phyloP scores from a whole-genome alignment of 2,329 filamentous ascomycete genomes.

The Myriosclerotinia scirpicola region DNA sequence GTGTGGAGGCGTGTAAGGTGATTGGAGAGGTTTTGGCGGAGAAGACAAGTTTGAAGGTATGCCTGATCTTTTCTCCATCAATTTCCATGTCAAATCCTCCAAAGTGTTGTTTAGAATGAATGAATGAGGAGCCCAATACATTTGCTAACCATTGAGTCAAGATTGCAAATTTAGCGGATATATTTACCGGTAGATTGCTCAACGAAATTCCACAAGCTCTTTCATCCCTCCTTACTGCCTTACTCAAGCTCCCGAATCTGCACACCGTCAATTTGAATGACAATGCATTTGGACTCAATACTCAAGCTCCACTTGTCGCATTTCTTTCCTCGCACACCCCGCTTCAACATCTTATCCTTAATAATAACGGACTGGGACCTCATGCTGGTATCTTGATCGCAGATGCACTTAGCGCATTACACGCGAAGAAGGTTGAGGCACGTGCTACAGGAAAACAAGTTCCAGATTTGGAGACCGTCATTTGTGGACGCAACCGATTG shows the following conservation, averaged over 20 bases:
- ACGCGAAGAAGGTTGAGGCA: slow-evolving; percentile 78
- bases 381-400: slow-evolving; percentile 87
- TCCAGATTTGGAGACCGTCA: slow-evolving; percentile 88
- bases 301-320: slow-evolving; percentile 84
- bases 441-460: slow-evolving; percentile 70
- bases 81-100: not conserved
- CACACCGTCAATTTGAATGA: slow-evolving; percentile 95
- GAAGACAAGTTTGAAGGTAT: slow-evolving; percentile 78
- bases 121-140: not conserved
- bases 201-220: slow-evolving; percentile 92
- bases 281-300: slow-evolving; percentile 97
- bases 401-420: slow-evolving; percentile 79
- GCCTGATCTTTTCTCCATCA: slow-evolving; percentile 24
- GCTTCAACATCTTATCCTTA: slow-evolving; percentile 90
- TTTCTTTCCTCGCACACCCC: slow-evolving; percentile 88
- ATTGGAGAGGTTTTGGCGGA: slow-evolving; percentile 80
- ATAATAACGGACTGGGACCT: slow-evolving; percentile 97
- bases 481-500: slow-evolving; percentile 92
- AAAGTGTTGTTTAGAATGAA: not conserved
- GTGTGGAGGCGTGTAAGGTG: slow-evolving; percentile 81
- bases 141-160: slow-evolving; percentile 39
- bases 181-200: slow-evolving; percentile 92
- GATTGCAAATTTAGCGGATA: slow-evolving; percentile 90
- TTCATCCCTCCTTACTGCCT: slow-evolving; percentile 77
- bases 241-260: slow-evolving; percentile 82